Evolutionary conservation across 805 yeast species (phyloP), one percentile per base, ranked within the genome.

Genomic region (Candida schatavii): DNA sequence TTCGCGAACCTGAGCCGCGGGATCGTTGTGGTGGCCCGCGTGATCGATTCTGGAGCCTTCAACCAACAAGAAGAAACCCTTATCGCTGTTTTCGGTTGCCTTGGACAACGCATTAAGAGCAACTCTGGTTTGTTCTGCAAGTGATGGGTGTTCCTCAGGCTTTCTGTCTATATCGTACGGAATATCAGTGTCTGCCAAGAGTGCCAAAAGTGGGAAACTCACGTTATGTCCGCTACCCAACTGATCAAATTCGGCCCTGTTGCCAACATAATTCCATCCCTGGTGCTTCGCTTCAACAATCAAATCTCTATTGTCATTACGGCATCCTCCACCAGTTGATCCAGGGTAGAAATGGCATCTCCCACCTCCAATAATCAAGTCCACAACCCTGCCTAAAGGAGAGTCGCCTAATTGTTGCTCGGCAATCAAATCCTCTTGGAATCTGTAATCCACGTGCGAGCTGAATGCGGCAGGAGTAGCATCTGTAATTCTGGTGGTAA

Each of bases 11-110:
- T 89, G 96, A 6, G 96, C 96, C 5, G 91, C 91, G 9, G 97
- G 91, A 60, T 90, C 97, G 57, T 90, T 89, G 53, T 77, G 82
- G 65, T 90, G 97, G 34, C 97, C 97, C 4, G 96, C 96, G 58
- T 89, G 97, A 64, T 90, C 97, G 54, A 90, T 89, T 61, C 97
- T 77, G 4, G 96, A 86, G 15, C 97, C 97, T 69, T 90, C 97
- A 40, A 90, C 79, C 61, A 90, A 60, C 44, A 90, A 62, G 68
- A 90, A 89, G 62, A 90, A 89, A 0, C 97, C 97, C 49, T 84
- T 64, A 15, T 88, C 93, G 2, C 86, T 76, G 50, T 87, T 75
- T 48, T 75, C 64, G 1, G 95, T 76, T 18, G 90, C 90, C 43
- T 77, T 68, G 2, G 75, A 66, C 49, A 89, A 71, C 0, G 88